These are phyloP conservation scores for Simplicillium aogashimaense DNA, from an alignment of 2,329 filamentous ascomycete genomes.

Conservation along the genomic window DNA sequence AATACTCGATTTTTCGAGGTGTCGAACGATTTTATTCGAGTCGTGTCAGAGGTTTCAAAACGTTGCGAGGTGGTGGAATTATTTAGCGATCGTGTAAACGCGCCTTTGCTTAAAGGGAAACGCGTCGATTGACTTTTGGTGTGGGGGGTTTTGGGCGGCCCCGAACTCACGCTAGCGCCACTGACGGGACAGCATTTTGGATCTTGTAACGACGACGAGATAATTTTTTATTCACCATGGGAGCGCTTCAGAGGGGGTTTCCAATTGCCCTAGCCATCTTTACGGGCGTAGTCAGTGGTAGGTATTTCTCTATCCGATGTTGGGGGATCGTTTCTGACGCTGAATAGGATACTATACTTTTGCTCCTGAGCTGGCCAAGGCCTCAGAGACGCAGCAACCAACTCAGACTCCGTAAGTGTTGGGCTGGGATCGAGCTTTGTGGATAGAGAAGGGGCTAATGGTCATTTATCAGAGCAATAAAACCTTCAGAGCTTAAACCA, in stretches of 20 bases:
- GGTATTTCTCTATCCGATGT: constrained; percentile 5
- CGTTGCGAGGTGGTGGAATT: not conserved
- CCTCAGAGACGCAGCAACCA: too few species aligned
- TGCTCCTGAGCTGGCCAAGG: constrained; percentile 20
- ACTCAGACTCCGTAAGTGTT: not conserved
- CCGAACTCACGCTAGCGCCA: too few species aligned
- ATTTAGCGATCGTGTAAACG: not conserved
- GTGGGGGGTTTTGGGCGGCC: too few species aligned
- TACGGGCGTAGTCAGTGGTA: constrained; percentile 25
- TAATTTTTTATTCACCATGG: constrained; percentile 14
- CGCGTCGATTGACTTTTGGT: too few species aligned
- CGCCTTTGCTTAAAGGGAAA: too few species aligned
- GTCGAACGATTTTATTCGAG: too few species aligned
- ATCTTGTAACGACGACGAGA: too few species aligned
- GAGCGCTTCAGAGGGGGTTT: constrained; percentile 22
- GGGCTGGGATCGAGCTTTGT: not conserved
- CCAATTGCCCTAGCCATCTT: constrained; percentile 25
- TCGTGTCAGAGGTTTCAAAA: too few species aligned
- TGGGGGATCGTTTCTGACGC: not conserved
- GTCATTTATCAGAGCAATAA: not conserved
- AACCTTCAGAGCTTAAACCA: not conserved
- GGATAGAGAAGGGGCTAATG: not conserved
- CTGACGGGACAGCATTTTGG: too few species aligned
- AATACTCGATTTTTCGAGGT: too few species aligned
- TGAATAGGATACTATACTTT: constrained; percentile 25